Evolutionary conservation across 257 asterid species (phyloP).

Genomic region (Solanum sejunctum): DNA sequence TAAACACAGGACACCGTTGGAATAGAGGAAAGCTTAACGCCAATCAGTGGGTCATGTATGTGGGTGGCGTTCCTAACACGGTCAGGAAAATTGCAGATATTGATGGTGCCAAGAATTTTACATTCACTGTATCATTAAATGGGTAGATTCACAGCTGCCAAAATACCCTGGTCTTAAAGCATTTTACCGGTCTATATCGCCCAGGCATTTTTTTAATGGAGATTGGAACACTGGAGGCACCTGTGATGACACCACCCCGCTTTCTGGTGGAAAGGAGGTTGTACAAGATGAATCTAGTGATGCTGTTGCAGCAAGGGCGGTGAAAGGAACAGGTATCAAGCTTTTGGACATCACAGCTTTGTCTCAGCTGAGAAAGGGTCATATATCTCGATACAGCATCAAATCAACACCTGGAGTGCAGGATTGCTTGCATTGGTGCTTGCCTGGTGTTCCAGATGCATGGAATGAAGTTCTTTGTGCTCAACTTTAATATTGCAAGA

Average conservation of each 20-base stretch:
- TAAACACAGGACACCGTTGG: slow-evolving; percentile 97
- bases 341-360: slow-evolving; percentile 62
- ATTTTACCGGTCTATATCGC: slow-evolving; percentile 63
- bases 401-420: slow-evolving; percentile 71
- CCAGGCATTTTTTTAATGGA: slow-evolving; percentile 87
- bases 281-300: slow-evolving; percentile 54
- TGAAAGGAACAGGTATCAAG: slow-evolving; percentile 49
- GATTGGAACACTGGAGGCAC: slow-evolving; percentile 97
- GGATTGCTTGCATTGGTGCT: slow-evolving; percentile 98
- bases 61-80: slow-evolving; percentile 59
- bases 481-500: slow-evolving; percentile 21
- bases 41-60: slow-evolving; percentile 79
- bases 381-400: slow-evolving; percentile 75
- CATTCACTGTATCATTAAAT: slow-evolving; percentile 52
- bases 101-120: slow-evolving; percentile 56
- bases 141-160: slow-evolving; percentile 72
- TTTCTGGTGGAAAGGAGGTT: slow-evolving; percentile 57
- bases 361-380: slow-evolving; percentile 87
- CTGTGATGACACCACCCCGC: slow-evolving; percentile 72
- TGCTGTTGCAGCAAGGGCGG: slow-evolving; percentile 60
- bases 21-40: slow-evolving; percentile 72
- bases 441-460: slow-evolving; percentile 87
- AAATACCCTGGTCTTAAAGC: slow-evolving; percentile 56
- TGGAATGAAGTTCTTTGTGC: slow-evolving; percentile 87
- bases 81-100: slow-evolving; percentile 41